Evolutionary conservation across 306 rosid genomes (phyloP).

Genomic region (Prunus mongolica): DNA sequence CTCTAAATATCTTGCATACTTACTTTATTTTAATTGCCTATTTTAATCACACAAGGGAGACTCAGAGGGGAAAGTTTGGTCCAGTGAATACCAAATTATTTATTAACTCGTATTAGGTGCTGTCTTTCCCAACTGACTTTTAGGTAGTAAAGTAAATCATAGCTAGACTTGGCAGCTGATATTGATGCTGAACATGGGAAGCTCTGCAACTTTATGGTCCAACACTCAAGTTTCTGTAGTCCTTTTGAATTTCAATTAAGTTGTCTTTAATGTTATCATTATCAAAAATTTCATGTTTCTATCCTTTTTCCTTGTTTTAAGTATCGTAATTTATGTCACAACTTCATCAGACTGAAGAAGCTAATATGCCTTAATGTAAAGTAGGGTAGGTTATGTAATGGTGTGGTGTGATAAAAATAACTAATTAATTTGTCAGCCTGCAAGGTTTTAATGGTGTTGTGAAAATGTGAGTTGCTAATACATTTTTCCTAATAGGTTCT

Average conservation of each 20-base stretch:
- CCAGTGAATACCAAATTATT: neutral
- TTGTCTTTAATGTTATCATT: neutral
- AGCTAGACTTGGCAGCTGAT: neutral
- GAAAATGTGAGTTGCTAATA: too few species aligned
- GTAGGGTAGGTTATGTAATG: conserved; percentile 1
- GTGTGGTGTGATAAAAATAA: neutral
- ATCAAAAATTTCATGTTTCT: neutral
- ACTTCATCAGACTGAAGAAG: neutral
- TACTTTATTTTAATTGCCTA: neutral
- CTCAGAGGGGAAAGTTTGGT: neutral
- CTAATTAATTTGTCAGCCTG: neutral
- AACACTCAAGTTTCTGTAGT: neutral
- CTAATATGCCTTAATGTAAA: neutral
- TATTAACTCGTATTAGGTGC: neutral
- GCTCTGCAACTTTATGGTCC: neutral
- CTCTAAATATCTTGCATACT: neutral
- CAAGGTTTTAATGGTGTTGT: neutral
- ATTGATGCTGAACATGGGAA: neutral
- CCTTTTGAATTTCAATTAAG: neutral
- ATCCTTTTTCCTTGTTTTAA: neutral
- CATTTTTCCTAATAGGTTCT: neutral
- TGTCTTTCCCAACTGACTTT: neutral
- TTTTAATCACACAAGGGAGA: neutral
- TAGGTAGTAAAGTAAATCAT: neutral
- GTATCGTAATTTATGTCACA: neutral